Conservation (phyloP, 2,329 filamentous ascomycete genomes). For the Sclerotinia sclerotiorum region DNA sequence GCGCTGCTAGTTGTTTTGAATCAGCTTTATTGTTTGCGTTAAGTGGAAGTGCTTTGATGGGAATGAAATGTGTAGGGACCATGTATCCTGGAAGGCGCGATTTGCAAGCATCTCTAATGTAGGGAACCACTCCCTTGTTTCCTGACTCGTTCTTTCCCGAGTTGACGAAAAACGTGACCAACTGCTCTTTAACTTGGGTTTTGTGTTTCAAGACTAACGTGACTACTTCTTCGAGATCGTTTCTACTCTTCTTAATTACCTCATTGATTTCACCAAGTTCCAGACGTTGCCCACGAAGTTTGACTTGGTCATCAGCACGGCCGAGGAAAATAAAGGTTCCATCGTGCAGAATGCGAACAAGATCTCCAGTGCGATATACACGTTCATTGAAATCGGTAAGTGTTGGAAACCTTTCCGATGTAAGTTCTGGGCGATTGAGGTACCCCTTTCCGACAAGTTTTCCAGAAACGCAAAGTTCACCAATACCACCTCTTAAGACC, state of each 20-base stretch:
- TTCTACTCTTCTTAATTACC: conserved; percentile 65
- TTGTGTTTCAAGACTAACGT: conserved; percentile 74
- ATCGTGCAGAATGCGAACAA: conserved; percentile 79
- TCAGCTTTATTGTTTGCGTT: conserved; percentile 91
- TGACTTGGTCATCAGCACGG: conserved; percentile 87
- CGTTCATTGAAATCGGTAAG: conserved; percentile 57
- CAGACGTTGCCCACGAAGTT: conserved; percentile 82
- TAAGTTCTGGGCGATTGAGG: conserved; percentile 76
- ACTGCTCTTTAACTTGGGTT: conserved; percentile 73
- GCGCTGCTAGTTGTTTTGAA: conserved; percentile 61
- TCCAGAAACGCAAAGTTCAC: conserved; percentile 86
- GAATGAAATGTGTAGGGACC: conserved; percentile 82
- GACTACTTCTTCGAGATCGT: conserved; percentile 62
- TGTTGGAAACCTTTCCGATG: conserved; percentile 70
- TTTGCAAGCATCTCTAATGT: conserved; percentile 63
- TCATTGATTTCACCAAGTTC: conserved; percentile 93
- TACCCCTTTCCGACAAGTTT: conserved; percentile 89
- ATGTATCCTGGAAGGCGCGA: conserved; percentile 77
- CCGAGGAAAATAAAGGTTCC: conserved; percentile 85
- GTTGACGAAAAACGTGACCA: conserved; percentile 72
- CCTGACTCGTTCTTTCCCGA: conserved; percentile 33
- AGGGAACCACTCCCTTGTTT: conserved; percentile 45
- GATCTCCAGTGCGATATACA: conserved; percentile 84
- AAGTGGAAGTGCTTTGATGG: conserved; percentile 69
- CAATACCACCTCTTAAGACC: conserved; percentile 74